Evolutionary conservation across 192 early-diverging fungal species (phyloP).

Genomic region (Backusella circina): DNA sequence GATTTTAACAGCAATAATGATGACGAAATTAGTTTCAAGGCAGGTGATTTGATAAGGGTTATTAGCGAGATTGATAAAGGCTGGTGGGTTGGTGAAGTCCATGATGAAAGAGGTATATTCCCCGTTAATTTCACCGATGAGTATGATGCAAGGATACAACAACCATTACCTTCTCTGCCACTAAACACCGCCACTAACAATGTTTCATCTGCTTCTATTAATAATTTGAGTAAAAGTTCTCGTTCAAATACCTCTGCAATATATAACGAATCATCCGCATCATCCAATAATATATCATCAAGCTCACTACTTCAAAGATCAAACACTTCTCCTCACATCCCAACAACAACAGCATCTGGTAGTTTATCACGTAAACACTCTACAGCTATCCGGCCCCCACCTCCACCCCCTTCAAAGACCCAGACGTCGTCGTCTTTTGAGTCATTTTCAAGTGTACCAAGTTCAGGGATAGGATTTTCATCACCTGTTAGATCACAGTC

Average conservation of each 20-base stretch:
- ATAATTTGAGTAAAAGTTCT: not conserved
- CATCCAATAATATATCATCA: not conserved
- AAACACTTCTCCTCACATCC: not conserved
- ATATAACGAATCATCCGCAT: constrained; percentile 2
- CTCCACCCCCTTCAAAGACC: not conserved
- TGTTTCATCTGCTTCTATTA: not conserved
- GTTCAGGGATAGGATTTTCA: not conserved
- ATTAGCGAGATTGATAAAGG: constrained; percentile 86
- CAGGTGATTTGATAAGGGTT: constrained; percentile 86
- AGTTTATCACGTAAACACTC: not conserved
- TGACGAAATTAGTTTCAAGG: constrained; percentile 80
- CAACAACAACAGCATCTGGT: not conserved
- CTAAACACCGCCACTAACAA: not conserved
- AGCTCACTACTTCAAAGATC: not conserved
- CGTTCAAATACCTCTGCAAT: not conserved
- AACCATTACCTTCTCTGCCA: not conserved
- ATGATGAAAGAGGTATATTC: constrained; percentile 81
- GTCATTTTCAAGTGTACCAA: not conserved
- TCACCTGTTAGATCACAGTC: not conserved
- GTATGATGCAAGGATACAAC: not conserved
- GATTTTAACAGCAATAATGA: constrained; percentile 77
- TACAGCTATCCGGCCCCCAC: not conserved
- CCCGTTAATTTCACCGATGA: constrained; percentile 89
- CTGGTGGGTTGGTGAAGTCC: constrained; percentile 91
- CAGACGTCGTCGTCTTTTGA: not conserved